These are phyloP conservation scores for Xylogone sp. DNA, from an alignment of 2,329 filamentous ascomycete genomes.

Conservation along the genomic window DNA sequence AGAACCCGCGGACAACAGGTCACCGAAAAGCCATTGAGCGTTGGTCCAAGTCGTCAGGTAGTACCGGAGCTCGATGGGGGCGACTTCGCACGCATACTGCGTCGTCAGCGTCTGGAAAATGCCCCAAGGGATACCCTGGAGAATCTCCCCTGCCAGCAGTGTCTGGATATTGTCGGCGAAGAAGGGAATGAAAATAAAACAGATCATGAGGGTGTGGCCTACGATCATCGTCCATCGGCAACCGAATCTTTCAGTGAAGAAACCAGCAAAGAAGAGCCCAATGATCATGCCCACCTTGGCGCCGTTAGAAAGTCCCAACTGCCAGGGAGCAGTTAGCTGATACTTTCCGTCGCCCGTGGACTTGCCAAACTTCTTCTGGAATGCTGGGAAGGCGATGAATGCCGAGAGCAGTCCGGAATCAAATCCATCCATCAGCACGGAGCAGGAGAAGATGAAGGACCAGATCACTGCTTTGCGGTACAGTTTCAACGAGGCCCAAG, in stretches of 20 bases:
- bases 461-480: slow-evolving; percentile 15
- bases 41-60: slow-evolving; percentile 48
- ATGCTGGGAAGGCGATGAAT: slow-evolving; percentile 30
- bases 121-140: slow-evolving; percentile 44
- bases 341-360: slow-evolving; percentile 18
- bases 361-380: slow-evolving; percentile 24
- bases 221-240: slow-evolving; percentile 40
- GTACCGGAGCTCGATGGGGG: slow-evolving; percentile 45
- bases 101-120: slow-evolving; percentile 39
- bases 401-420: slow-evolving; percentile 31
- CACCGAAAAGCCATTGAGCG: slow-evolving; percentile 45
- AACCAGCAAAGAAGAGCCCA: slow-evolving; percentile 37
- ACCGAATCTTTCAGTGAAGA: slow-evolving; percentile 33
- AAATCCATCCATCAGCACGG: slow-evolving; percentile 39
- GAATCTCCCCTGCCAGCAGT: slow-evolving; percentile 41
- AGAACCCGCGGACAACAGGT: slow-evolving; percentile 41
- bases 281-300: slow-evolving; percentile 36
- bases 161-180: slow-evolving; percentile 40
- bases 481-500: slow-evolving; percentile 9
- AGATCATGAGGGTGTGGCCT: slow-evolving; percentile 37
- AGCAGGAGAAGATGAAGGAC: slow-evolving; percentile 32
- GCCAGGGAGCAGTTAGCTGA: slow-evolving; percentile 35
- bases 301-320: slow-evolving; percentile 37
- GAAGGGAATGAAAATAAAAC: slow-evolving; percentile 43
- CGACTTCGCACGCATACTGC: slow-evolving; percentile 38